Conservation (phyloP, 1,284 basidiomycete species). For the Melampsora medusae region DNA sequence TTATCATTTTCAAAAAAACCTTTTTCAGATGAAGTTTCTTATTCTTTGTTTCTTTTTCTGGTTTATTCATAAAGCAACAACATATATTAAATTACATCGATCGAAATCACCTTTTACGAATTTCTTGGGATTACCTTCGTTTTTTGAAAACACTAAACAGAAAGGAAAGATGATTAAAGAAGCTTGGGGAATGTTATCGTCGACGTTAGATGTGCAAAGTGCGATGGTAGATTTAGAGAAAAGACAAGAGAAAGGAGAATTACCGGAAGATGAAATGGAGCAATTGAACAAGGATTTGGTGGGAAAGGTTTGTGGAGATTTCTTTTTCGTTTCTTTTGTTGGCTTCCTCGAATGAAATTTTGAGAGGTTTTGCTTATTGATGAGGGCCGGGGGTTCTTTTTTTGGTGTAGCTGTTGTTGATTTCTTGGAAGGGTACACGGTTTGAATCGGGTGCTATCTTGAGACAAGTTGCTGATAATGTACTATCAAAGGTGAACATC, state of each 20-base stretch:
- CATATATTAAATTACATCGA: constrained; percentile 71
- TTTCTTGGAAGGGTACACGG: constrained; percentile 89
- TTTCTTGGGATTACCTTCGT: constrained; percentile 81
- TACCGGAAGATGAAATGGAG: constrained; percentile 64
- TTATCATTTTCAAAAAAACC: neutral
- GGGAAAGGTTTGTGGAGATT: constrained; percentile 66
- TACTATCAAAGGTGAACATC: constrained; percentile 33
- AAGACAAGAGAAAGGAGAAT: constrained; percentile 45
- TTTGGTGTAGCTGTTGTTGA: constrained; percentile 72
- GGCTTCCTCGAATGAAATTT: neutral
- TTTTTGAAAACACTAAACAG: constrained; percentile 91
- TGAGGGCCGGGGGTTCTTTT: neutral
- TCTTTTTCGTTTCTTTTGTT: neutral
- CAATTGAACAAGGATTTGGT: constrained; percentile 91
- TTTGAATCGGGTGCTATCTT: constrained; percentile 67
- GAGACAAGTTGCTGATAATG: constrained; percentile 47
- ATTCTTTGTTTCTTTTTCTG: neutral
- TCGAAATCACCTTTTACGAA: constrained; percentile 63
- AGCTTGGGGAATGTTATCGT: constrained; percentile 86
- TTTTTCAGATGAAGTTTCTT: neutral
- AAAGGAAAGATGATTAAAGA: constrained; percentile 74
- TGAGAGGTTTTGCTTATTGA: neutral
- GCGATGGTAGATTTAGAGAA: constrained; percentile 82
- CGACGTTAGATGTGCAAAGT: constrained; percentile 64
- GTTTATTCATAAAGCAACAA: constrained; percentile 91